These are phyloP conservation scores for Lupinus albus DNA, from an alignment of 306 rosid genomes.

Conservation along the genomic window DNA sequence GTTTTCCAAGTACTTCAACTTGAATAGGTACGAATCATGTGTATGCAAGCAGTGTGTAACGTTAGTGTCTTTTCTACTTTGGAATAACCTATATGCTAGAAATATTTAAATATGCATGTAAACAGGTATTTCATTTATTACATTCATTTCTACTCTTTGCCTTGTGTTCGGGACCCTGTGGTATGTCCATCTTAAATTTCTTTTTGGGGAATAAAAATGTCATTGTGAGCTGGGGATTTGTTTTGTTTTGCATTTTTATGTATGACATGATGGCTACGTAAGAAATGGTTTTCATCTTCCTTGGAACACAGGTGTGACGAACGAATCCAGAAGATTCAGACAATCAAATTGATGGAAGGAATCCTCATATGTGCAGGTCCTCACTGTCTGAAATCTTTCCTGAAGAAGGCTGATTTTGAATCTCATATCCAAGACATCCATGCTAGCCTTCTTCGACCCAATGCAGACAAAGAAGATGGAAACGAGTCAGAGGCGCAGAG, in stretches of 20 bases:
- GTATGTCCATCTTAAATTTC: not conserved
- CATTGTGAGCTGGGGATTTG: not conserved
- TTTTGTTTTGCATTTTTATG: slow-evolving; percentile 24
- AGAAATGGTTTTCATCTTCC: slow-evolving; percentile 39
- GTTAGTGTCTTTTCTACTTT: not conserved
- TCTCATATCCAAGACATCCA: slow-evolving; percentile 85
- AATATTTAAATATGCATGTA: slow-evolving; percentile 25
- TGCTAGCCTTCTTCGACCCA: slow-evolving; percentile 70
- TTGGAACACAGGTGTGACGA: slow-evolving; percentile 78
- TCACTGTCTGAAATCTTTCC: slow-evolving; percentile 92
- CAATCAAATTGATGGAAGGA: slow-evolving; percentile 98
- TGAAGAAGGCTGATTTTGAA: slow-evolving; percentile 81
- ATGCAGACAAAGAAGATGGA: slow-evolving; percentile 78
- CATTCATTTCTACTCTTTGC: slow-evolving; percentile 21
- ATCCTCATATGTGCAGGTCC: slow-evolving; percentile 96
- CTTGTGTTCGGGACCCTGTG: slow-evolving; percentile 13
- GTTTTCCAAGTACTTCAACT: slow-evolving; percentile 6
- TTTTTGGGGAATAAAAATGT: not conserved
- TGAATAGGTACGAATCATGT: slow-evolving; percentile 18
- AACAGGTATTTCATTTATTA: not conserved
- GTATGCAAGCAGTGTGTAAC: not conserved
- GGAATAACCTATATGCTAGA: slow-evolving; percentile 7
- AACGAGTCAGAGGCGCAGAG: slow-evolving; percentile 86
- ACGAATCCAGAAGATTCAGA: slow-evolving; percentile 96
- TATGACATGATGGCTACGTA: slow-evolving; percentile 29